Percentiles rank a stretch among this genome's conserved stretches.
Conservation (phyloP, 2,329 filamentous ascomycete genomes). For the Beauveria caledonica region DNA sequence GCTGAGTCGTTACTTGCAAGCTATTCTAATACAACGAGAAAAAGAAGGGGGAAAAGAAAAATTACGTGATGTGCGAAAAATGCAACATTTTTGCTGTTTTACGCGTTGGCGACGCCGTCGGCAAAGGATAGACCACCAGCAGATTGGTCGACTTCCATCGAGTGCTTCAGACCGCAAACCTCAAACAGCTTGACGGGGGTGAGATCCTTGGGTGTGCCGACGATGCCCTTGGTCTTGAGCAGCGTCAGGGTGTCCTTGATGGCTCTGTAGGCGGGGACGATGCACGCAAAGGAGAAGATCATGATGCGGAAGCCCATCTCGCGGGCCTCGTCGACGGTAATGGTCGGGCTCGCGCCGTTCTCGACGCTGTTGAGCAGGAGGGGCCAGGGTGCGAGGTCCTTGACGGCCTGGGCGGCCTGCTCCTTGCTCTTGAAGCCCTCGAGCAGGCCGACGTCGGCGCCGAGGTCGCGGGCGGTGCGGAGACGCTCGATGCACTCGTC, state of each 20-base stretch:
- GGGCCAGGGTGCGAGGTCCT: conserved; percentile 39
- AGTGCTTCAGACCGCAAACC: conserved; percentile 42
- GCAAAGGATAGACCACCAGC: conserved; percentile 15
- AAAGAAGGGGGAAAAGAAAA: not conserved
- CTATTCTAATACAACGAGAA: conserved; percentile 3
- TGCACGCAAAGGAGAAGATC: conserved; percentile 44
- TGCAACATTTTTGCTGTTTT: not conserved
- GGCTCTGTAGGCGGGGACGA: conserved; percentile 39
- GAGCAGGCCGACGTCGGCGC: conserved; percentile 52
- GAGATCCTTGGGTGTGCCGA: conserved; percentile 33
- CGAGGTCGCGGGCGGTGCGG: conserved; percentile 40
- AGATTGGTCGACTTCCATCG: conserved; percentile 38
- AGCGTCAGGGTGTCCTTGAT: conserved; percentile 30
- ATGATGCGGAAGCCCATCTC: conserved; percentile 51
- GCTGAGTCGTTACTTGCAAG: conserved; percentile 8
- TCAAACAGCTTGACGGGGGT: conserved; percentile 42
- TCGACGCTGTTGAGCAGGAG: conserved; percentile 51
- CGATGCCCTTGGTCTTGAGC: conserved; percentile 31
- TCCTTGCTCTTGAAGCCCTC: conserved; percentile 48
- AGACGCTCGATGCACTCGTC: conserved; percentile 47
- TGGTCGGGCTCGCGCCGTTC: conserved; percentile 46
- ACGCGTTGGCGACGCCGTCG: conserved; percentile 7
- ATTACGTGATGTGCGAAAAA: not conserved
- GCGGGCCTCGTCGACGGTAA: conserved; percentile 43
- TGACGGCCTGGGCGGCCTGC: conserved; percentile 38